Percentiles rank a stretch among this genome's conserved stretches.
phyloP scores from a whole-genome alignment of 2,329 filamentous ascomycete genomes.

The Neopestalotiopsis sp. region DNA sequence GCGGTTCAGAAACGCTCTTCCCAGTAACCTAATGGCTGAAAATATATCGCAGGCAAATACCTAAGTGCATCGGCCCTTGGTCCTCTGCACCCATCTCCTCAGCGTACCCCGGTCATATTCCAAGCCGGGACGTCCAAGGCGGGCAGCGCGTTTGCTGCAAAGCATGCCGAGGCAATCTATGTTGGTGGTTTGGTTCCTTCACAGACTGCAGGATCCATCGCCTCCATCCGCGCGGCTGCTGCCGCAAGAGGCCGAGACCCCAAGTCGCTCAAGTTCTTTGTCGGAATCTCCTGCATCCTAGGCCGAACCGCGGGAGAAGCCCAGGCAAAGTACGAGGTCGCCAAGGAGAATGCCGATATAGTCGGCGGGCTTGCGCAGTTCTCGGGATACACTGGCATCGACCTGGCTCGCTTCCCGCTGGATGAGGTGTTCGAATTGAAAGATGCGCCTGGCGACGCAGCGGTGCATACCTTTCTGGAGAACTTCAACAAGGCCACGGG shows the following conservation, averaged over 20 bases:
- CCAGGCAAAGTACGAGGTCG: slow-evolving; percentile 26
- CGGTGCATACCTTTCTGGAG: slow-evolving; percentile 17
- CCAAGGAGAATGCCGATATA: slow-evolving; percentile 22
- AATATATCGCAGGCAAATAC: slow-evolving; percentile 14
- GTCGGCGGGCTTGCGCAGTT: slow-evolving; percentile 31
- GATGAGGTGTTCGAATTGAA: slow-evolving; percentile 28
- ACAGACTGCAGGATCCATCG: slow-evolving; percentile 20
- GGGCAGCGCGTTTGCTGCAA: slow-evolving; percentile 26
- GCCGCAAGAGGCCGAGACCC: slow-evolving; percentile 25
- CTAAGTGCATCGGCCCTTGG: slow-evolving; percentile 15
- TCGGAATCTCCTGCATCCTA: slow-evolving; percentile 25
- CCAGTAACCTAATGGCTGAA: no score
- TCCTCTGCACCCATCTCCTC: slow-evolving; percentile 17
- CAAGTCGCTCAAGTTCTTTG: slow-evolving; percentile 26
- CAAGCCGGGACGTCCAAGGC: slow-evolving; percentile 29
- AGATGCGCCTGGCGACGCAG: slow-evolving; percentile 15
- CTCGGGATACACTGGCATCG: slow-evolving; percentile 31
- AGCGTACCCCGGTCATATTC: slow-evolving; percentile 28
- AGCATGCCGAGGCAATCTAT: slow-evolving; percentile 30
- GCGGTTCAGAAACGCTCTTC: not conserved
- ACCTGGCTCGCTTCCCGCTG: slow-evolving; percentile 26
- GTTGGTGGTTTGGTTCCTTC: slow-evolving; percentile 24
- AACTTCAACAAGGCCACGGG: slow-evolving; percentile 16
- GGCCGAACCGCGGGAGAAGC: slow-evolving; percentile 27
- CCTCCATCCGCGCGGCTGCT: slow-evolving; percentile 23